Evolutionary conservation across 768 basidiomycete genomes (phyloP).

Genomic region (Calocera viscosa): DNA sequence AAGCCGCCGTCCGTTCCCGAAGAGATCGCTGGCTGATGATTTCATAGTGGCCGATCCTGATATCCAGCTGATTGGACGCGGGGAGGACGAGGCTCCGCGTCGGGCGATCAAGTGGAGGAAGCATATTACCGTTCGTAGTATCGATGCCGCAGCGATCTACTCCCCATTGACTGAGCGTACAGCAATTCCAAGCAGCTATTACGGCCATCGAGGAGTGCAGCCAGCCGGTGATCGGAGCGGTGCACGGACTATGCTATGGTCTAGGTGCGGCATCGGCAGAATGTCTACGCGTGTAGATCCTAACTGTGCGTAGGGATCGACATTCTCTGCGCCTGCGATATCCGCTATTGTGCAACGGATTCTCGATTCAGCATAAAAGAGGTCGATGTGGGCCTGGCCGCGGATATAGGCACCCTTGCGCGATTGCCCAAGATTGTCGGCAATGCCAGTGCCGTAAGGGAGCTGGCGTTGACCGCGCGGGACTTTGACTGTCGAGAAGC

Average conservation of each 20-base stretch:
- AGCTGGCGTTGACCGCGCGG: constrained; percentile 64
- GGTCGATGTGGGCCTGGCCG: constrained; percentile 74
- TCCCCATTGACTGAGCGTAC: constrained; percentile 11
- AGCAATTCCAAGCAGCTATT: constrained; percentile 59
- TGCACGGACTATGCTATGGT: constrained; percentile 63
- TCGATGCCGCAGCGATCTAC: neutral
- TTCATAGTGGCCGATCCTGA: neutral
- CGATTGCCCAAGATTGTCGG: constrained; percentile 64
- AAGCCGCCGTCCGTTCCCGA: constrained; percentile 16
- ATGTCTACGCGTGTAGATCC: no score
- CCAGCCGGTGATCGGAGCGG: constrained; percentile 72
- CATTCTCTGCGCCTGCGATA: constrained; percentile 61
- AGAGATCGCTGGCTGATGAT: constrained; percentile 5
- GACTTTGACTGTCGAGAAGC: constrained; percentile 62
- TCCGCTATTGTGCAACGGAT: constrained; percentile 57
- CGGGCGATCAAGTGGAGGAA: constrained; percentile 38
- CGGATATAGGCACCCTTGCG: constrained; percentile 78
- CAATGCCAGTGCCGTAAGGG: constrained; percentile 57
- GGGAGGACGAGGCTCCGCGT: constrained; percentile 39
- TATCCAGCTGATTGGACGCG: neutral
- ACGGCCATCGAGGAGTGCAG: constrained; percentile 51
- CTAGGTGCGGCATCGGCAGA: no score
- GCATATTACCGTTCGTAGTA: constrained; percentile 30
- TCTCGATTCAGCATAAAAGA: constrained; percentile 69
- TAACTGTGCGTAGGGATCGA: no score